phyloP scores from a whole-genome alignment of 2,329 filamentous ascomycete species.

The Cladosporium colombiae region DNA sequence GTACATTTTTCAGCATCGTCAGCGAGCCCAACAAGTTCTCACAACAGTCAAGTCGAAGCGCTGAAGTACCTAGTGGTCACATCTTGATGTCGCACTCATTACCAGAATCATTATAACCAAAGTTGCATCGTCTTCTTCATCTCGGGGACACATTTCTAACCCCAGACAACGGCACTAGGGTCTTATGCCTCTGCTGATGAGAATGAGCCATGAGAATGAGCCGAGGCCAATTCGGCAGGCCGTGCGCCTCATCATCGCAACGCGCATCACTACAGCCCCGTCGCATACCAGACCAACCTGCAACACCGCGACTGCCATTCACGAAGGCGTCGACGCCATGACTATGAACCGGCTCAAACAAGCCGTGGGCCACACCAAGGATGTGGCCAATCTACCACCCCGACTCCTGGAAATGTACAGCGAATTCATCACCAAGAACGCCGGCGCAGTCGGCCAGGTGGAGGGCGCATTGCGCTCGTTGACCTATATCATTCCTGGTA shows the following conservation, averaged over 20 bases:
- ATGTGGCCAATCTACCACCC: conserved; percentile 33
- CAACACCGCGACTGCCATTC: not conserved
- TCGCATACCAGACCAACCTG: conserved; percentile 2
- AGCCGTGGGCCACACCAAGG: conserved; percentile 34
- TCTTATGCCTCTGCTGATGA: not conserved
- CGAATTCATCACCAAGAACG: conserved; percentile 93
- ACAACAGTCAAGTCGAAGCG: no score
- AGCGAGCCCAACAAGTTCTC: no score
- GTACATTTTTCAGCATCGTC: not conserved
- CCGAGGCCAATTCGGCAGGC: conserved; percentile 3
- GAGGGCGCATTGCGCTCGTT: conserved; percentile 89
- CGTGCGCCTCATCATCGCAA: conserved; percentile 4
- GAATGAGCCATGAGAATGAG: no score
- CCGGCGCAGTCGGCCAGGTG: conserved; percentile 89
- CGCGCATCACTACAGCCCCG: conserved; percentile 6
- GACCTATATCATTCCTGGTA: conserved; percentile 92
- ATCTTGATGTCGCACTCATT: not conserved
- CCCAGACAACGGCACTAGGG: not conserved
- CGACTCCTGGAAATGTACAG: conserved; percentile 62
- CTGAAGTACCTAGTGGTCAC: no score
- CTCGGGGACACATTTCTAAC: not conserved
- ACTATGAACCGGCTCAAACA: conserved; percentile 34
- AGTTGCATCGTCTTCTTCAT: no score
- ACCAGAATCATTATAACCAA: not conserved
- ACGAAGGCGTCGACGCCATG: conserved; percentile 22